Conservation (phyloP, 116 monocot species). For the Iris pallida region DNA sequence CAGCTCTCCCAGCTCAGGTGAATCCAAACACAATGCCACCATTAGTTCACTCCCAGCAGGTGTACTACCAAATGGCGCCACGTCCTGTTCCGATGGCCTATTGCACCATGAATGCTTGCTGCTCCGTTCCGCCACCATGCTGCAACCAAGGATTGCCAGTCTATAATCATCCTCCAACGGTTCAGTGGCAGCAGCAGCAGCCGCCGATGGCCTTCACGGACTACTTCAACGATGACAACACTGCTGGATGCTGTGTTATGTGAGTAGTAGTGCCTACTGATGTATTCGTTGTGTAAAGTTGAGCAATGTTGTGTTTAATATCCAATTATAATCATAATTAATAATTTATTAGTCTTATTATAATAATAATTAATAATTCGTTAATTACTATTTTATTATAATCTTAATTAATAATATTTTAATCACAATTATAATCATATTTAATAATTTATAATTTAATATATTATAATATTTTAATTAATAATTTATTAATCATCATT, state of each 20-base stretch:
- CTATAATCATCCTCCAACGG: not conserved
- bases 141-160: not conserved
- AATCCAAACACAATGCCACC: not conserved
- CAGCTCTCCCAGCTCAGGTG: not conserved
- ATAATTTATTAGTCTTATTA: no score
- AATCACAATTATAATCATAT: no score
- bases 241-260: slow-evolving; percentile 6
- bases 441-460: no score
- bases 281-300: no score
- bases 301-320: no score
- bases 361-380: no score
- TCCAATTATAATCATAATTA: no score
- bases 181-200: not conserved
- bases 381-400: no score
- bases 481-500: no score
- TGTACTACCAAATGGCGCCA: not conserved
- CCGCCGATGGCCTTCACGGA: not conserved
- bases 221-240: slow-evolving; percentile 10
- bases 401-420: no score
- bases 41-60: not conserved
- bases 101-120: not conserved
- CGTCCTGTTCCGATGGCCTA: not conserved
- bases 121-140: not conserved
- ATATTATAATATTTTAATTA: no score
- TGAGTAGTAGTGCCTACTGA: not conserved